Conservation (phyloP, 2,329 filamentous ascomycete species). For the Sclerotinia nivalis region DNA sequence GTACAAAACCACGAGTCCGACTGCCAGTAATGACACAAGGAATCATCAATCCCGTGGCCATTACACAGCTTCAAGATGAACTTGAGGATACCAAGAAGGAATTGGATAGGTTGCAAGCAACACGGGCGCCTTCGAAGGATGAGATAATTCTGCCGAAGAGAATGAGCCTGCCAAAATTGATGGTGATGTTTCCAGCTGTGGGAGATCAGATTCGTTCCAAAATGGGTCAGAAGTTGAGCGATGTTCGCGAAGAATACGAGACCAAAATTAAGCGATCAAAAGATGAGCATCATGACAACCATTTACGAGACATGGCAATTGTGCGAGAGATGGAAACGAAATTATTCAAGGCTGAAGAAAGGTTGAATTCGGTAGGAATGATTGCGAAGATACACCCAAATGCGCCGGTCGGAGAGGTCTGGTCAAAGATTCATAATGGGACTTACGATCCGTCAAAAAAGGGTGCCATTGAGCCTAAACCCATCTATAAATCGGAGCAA, state of each 20-base stretch:
- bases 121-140: not conserved
- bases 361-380: not conserved
- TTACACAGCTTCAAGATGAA: constrained; percentile 13
- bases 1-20: constrained; percentile 4
- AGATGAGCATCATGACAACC: not conserved
- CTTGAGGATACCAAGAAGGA: constrained; percentile 13
- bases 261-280: not conserved
- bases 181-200: not conserved
- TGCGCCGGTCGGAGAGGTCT: not conserved
- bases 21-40: not conserved
- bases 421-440: not conserved
- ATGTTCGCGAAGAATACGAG: not conserved
- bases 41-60: constrained; percentile 1
- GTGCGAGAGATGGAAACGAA: not conserved
- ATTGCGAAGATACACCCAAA: not conserved
- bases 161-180: not conserved
- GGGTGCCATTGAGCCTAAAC: not conserved
- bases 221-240: not conserved
- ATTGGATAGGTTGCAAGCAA: not conserved
- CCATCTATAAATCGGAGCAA: not conserved
- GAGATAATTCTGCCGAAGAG: not conserved
- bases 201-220: not conserved
- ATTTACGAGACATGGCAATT: not conserved
- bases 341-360: not conserved
- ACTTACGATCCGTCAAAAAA: not conserved